Base-by-base conservation (phyloP, 805 yeast genomes). In the Suhomyces faveliae region DNA sequence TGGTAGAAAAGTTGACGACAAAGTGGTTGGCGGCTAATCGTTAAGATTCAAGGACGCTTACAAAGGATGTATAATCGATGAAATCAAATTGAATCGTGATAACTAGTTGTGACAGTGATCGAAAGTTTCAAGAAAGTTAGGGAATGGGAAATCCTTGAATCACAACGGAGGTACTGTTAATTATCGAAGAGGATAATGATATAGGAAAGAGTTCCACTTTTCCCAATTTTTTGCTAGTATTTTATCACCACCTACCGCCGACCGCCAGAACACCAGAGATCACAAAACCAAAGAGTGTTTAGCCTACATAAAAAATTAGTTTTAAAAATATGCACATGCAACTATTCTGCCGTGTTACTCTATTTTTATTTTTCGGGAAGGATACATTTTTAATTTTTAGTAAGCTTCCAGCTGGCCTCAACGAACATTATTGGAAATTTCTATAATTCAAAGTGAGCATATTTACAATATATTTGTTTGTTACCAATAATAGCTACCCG, bases 201-300 rank as follows among this genome's bases (percentile, higher is more conserved):
- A 24, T 19, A n/a, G 46, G 41, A 30, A 43, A 21, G 17, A 7
- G 25, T n/a, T 13, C 27, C 27, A 42, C 19, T 17, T 42, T 42
- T 42, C 29, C 21, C n/a, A 21, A 21, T 22, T 27, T 25, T 27
- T 39, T 39, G 42, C 42, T 40, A 35, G 43, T 17, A 30, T 19
- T 25, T 27, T 11, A 40, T 40, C 43, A 40, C 43, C 35, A 40
- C 35, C 10, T 24, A 21, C 43, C 17, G 41, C 5, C 21, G 41
- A n/a, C 41, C 8, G 43, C 13, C 22, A 27, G 24, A 19, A 35
- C 29, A 30, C 35, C 46, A 33, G 5, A 12, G 5, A 11, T 22
- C 49, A 23, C 40, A 43, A 22, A 40, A 13, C 19, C 7, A 25
- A 33, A 43, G 35, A 35, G 25, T 23, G 40, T 43, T 37, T 43